Conservation (phyloP, 208 protist genomes). For the Leishmania gerbilli region DNA sequence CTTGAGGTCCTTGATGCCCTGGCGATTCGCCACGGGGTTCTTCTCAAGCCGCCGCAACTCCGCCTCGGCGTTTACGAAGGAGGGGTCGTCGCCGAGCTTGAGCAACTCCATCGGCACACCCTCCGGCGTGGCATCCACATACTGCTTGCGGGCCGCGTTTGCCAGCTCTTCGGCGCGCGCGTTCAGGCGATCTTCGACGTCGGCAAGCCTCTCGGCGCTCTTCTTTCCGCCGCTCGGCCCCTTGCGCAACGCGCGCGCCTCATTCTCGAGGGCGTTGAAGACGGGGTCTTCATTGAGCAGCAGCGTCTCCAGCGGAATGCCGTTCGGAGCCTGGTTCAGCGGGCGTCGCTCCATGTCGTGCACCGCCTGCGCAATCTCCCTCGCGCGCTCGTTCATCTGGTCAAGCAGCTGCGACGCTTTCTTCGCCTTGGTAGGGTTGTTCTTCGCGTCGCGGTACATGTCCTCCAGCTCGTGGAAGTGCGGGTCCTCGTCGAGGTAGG, state of each 20-base stretch:
- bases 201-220: constrained; percentile 47
- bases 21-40: constrained; percentile 64
- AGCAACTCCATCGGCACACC: constrained; percentile 63
- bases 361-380: constrained; percentile 60
- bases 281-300: constrained; percentile 66
- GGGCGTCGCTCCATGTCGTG: constrained; percentile 49
- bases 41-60: constrained; percentile 58
- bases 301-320: constrained; percentile 62
- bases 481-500: constrained; percentile 55
- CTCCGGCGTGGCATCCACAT: constrained; percentile 44
- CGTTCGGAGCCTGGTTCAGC: constrained; percentile 56
- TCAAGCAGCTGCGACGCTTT: constrained; percentile 56
- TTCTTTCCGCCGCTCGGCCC: constrained; percentile 32
- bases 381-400: constrained; percentile 78
- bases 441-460: constrained; percentile 64
- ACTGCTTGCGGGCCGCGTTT: constrained; percentile 49
- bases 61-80: constrained; percentile 56
- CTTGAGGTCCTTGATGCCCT: constrained; percentile 69
- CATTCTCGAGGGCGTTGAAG: constrained; percentile 67
- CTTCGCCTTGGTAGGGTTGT: constrained; percentile 49
- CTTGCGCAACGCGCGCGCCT: constrained; percentile 55
- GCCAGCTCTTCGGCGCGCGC: constrained; percentile 66
- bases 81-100: constrained; percentile 57
- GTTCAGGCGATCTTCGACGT: constrained; percentile 59
- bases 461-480: constrained; percentile 75